Evolutionary conservation across 176 grass and related monocot genomes (phyloP).

Genomic region (Triticum monococcum): DNA sequence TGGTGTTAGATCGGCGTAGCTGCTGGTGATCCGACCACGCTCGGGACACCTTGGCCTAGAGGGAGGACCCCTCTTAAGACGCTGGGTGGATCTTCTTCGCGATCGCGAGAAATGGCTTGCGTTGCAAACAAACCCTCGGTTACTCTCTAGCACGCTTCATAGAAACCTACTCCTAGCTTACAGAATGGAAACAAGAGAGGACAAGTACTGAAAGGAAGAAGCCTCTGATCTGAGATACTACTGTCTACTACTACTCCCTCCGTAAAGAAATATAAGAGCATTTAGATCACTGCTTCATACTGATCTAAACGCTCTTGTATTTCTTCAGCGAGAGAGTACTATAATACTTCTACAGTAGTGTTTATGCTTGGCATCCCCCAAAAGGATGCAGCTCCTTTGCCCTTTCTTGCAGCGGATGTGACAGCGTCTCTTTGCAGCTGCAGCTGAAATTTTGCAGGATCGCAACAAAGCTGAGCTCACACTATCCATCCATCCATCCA

Average conservation of each 20-base stretch:
- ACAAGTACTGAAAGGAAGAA: not conserved
- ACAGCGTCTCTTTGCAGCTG: not conserved
- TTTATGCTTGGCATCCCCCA: not conserved
- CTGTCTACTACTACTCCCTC: too few species aligned
- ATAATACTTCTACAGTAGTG: too few species aligned
- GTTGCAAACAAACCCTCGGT: too few species aligned
- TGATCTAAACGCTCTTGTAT: too few species aligned
- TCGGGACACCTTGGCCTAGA: constrained; percentile 1
- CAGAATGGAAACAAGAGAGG: not conserved
- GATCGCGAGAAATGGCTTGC: too few species aligned
- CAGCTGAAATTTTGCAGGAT: constrained; percentile 19
- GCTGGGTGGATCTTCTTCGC: too few species aligned
- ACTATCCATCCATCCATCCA: constrained; percentile 17
- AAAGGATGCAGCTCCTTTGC: constrained; percentile 38
- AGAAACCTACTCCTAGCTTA: not conserved
- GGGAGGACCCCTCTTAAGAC: not conserved
- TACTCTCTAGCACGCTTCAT: not conserved
- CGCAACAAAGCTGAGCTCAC: constrained; percentile 6
- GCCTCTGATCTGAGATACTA: not conserved
- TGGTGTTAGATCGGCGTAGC: not conserved
- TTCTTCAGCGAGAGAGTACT: too few species aligned
- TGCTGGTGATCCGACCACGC: not conserved
- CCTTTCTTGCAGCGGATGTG: constrained; percentile 16
- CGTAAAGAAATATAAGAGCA: too few species aligned
- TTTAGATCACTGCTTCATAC: too few species aligned